Base-by-base conservation (phyloP, 2,329 filamentous ascomycete species). In the Thelonectria rubi region DNA sequence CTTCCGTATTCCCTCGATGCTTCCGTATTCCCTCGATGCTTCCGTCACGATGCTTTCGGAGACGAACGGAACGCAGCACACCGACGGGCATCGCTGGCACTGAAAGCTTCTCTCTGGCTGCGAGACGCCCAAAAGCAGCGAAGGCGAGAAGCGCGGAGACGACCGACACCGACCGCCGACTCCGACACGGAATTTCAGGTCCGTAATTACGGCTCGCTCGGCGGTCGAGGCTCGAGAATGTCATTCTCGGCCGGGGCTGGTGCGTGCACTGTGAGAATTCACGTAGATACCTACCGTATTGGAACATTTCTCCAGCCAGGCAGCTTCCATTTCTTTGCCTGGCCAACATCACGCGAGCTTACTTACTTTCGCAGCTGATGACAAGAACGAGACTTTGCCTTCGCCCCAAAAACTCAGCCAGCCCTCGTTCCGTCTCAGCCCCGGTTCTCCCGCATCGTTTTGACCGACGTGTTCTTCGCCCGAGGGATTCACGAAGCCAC, bases 131-230 rank as follows among this genome's bases (percentile, higher is more conserved):
- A 5, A 30, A 30, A 30, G 8, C 26, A 30, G 26, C 21, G 7
- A 24, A 24, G 21, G 21, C 26, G 26, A 30, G 26, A 30, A 8
- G 26, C 26, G 58, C 63, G 59, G 45, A 47, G 11, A 60, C 66
- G 60, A 52, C 40, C 62, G 62, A 62, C 58, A 47, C 62, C 59
- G 52, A 65, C 58, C 43, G 21, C 45, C 45, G 45, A 47, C 45
- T 60, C 61, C 63, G 66, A 66, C 48, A 52, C 62, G 64, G 58
- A 60, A 51, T 18, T 30, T 2, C 26, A 30, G 9, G 30, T 24
- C 62, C 67, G 61, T 68, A 70, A 69, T 71, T 72, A 70, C 69
- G 69, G 67, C 50, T 63, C 24, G 52, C 42, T 70, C 69, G 69
- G 69, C 63, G 40, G n/a, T 46, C 42, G 18, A 18, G 9, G 40